A percentile compares a stretch with the other conserved stretches of the same genome.
phyloP scores from a whole-genome alignment of 2,329 filamentous ascomycete species.

The Arthrobotrys sinensis region DNA sequence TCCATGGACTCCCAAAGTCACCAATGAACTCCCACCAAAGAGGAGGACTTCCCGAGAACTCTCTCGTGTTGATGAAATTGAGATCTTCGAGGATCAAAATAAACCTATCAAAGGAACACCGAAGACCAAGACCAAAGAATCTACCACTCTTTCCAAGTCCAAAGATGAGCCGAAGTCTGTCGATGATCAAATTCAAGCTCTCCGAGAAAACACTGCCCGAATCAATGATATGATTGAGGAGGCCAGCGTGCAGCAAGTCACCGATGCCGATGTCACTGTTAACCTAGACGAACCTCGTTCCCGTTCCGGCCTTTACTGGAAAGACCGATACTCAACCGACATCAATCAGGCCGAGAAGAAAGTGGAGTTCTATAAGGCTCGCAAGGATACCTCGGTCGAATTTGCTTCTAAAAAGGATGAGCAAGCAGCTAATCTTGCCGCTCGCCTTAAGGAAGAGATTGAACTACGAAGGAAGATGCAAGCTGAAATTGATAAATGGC shows the following conservation, averaged over 20 bases:
- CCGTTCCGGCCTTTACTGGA: conserved; percentile 64
- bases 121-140: conserved; percentile 48
- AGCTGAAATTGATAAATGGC: conserved; percentile 58
- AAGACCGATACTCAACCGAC: conserved; percentile 64
- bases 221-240: conserved; percentile 64
- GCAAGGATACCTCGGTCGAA: conserved; percentile 63
- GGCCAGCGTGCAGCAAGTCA: conserved; percentile 42
- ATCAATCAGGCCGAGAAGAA: conserved; percentile 63
- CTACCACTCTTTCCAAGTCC: conserved; percentile 6
- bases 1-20: conserved; percentile 70
- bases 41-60: conserved; percentile 28
- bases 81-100: conserved; percentile 61
- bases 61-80: conserved; percentile 55
- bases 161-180: conserved; percentile 43
- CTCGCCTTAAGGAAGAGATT: conserved; percentile 62
- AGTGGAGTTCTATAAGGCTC: conserved; percentile 63
- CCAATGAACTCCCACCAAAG: conserved; percentile 60
- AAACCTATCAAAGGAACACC: conserved; percentile 32
- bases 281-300: conserved; percentile 64
- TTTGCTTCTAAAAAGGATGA: conserved; percentile 65
- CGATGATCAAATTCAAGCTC: conserved; percentile 59
- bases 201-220: conserved; percentile 62
- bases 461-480: conserved; percentile 60
- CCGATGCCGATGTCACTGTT: conserved; percentile 61
- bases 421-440: conserved; percentile 62